These are phyloP conservation scores for Pseudogymnoascus sp. DNA, from an alignment of 2,329 filamentous ascomycete species.

Conservation along the genomic window DNA sequence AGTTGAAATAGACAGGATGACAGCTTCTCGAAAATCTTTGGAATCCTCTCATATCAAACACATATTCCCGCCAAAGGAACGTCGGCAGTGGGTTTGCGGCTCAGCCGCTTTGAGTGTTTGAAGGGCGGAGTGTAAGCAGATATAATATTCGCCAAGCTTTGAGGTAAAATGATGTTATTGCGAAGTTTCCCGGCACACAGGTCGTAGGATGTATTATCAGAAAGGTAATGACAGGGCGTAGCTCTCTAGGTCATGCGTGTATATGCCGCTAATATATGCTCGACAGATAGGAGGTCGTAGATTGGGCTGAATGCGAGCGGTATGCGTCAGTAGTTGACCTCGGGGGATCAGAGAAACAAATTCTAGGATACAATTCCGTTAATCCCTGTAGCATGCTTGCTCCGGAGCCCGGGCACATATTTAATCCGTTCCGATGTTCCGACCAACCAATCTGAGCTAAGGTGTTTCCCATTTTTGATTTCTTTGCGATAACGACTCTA, in stretches of 20 bases:
- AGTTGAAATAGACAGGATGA: constrained; percentile 36
- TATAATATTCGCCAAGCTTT: constrained; percentile 1
- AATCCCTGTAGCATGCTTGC: background rate
- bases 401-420: background rate
- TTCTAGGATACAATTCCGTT: constrained; percentile 5
- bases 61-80: constrained; percentile 22
- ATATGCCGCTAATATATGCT: constrained; percentile 2
- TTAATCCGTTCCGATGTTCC: background rate
- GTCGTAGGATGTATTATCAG: background rate
- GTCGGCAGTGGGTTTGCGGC: constrained; percentile 11
- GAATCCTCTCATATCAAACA: constrained; percentile 26
- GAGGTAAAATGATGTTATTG: constrained; percentile 6
- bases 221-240: constrained; percentile 5
- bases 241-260: background rate
- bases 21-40: constrained; percentile 26
- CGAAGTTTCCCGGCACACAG: background rate
- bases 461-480: constrained; percentile 4
- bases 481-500: constrained; percentile 5
- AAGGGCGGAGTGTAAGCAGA: background rate
- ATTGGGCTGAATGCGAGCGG: background rate
- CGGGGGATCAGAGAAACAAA: constrained; percentile 7
- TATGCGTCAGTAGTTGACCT: constrained; percentile 4
- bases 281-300: background rate
- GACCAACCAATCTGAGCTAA: constrained; percentile 5
- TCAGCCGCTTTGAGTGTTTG: constrained; percentile 7